Percentiles rank a stretch among this genome's conserved stretches.
These are phyloP conservation scores for Melastoma malabathricum DNA, from an alignment of 345 rosid genomes.

Conservation along the genomic window DNA sequence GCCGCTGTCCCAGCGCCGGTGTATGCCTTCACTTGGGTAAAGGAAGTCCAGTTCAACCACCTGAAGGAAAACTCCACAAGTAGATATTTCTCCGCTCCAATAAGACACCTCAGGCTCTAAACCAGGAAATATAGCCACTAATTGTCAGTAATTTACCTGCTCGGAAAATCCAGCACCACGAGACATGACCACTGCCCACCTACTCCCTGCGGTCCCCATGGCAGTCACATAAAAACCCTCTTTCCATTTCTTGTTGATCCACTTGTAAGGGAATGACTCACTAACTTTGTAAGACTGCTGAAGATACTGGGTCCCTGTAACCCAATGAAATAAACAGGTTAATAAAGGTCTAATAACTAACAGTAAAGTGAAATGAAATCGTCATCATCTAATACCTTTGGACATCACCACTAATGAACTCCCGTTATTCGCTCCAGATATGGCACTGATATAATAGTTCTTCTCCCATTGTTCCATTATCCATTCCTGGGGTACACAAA, in stretches of 20 bases:
- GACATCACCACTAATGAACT: slow-evolving; percentile 95
- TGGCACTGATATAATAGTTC: slow-evolving; percentile 74
- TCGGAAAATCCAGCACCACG: slow-evolving; percentile 72
- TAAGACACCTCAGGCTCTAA: background rate
- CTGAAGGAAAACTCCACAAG: slow-evolving; percentile 20
- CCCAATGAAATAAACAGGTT: slow-evolving; percentile 6
- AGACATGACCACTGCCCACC: slow-evolving; percentile 97
- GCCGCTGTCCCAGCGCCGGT: slow-evolving; percentile 74
- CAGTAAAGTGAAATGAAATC: background rate
- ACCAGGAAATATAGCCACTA: no score
- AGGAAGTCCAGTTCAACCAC: slow-evolving; percentile 95
- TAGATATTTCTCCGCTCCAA: background rate
- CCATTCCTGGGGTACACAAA: slow-evolving; percentile 54
- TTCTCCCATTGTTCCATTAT: slow-evolving; percentile 99
- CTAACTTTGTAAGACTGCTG: slow-evolving; percentile 98
- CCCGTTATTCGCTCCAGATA: slow-evolving; percentile 78
- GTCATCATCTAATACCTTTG: slow-evolving; percentile 34
- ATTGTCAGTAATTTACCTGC: slow-evolving; percentile 33
- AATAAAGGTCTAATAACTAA: background rate
- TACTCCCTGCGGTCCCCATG: slow-evolving; percentile 87
- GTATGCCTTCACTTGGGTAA: slow-evolving; percentile 96
- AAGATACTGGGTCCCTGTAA: slow-evolving; percentile 53
- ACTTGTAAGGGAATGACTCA: slow-evolving; percentile 83
- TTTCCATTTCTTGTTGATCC: slow-evolving; percentile 96
- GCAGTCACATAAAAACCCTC: slow-evolving; percentile 89